phyloP scores from a whole-genome alignment of 495 filamentous ascomycete species.

The Neurospora tetrasperma region DNA sequence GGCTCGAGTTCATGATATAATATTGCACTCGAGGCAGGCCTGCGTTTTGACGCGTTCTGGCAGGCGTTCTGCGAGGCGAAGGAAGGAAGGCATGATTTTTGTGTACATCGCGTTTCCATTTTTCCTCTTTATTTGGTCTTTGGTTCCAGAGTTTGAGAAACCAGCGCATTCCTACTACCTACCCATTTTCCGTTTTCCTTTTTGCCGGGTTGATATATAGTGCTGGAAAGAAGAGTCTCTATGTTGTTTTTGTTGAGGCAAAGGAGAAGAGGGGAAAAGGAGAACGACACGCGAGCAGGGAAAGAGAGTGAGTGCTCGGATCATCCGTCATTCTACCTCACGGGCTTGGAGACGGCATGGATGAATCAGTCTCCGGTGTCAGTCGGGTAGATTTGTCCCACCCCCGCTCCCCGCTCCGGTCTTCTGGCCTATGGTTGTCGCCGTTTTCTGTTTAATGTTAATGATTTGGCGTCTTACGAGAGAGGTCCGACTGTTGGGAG shows the following conservation, averaged over 20 bases:
- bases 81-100: not conserved
- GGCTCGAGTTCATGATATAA: not conserved
- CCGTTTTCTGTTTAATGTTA: not conserved
- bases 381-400: not conserved
- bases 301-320: not conserved
- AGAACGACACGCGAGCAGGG: not conserved
- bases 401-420: not conserved
- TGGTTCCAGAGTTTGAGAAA: not conserved
- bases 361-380: not conserved
- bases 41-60: not conserved
- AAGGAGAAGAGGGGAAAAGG: not conserved
- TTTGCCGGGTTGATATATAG: not conserved
- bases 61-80: not conserved
- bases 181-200: not conserved
- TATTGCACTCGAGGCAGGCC: not conserved
- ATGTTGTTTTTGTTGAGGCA: not conserved
- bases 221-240: not conserved
- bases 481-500: not conserved
- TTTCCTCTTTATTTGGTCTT: not conserved
- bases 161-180: not conserved
- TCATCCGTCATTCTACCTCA: not conserved
- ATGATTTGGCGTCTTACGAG: not conserved
- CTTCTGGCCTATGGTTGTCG: not conserved
- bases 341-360: not conserved
- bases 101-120: conserved; percentile 1